Conservation (phyloP, 495 filamentous ascomycete genomes). For the Penicillium riverlandense region DNA sequence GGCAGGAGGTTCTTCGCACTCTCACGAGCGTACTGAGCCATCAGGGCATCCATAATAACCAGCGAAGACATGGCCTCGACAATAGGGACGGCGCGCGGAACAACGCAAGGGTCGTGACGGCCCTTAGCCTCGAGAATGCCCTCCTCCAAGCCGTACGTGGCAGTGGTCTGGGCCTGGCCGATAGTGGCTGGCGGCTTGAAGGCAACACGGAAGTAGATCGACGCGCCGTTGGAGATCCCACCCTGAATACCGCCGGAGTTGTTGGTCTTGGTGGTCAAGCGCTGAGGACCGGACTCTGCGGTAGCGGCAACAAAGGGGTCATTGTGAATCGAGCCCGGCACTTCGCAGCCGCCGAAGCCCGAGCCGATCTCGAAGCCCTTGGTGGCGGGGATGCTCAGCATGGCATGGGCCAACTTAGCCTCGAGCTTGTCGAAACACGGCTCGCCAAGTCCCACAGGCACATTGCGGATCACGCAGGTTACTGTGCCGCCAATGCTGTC, state of each 20-base stretch:
- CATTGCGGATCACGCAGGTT: constrained; percentile 90
- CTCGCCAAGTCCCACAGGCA: constrained; percentile 83
- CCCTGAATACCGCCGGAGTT: constrained; percentile 96
- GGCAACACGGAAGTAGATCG: constrained; percentile 88
- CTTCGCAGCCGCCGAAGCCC: constrained; percentile 80
- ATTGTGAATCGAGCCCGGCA: constrained; percentile 90
- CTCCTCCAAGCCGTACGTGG: constrained; percentile 66
- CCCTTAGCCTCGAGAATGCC: constrained; percentile 90
- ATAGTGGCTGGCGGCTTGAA: constrained; percentile 98
- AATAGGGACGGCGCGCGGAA: constrained; percentile 89
- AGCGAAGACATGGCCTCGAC: constrained; percentile 94
- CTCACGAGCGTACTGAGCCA: constrained; percentile 73
- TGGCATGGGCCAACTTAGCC: constrained; percentile 86
- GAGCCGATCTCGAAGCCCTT: constrained; percentile 97
- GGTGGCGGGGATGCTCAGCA: constrained; percentile 95
- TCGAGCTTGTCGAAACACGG: constrained; percentile 96
- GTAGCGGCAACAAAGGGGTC: constrained; percentile 71
- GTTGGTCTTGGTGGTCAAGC: constrained; percentile 86
- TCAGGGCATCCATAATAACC: constrained; percentile 83
- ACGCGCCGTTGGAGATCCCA: constrained; percentile 90
- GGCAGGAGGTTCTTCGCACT: constrained; percentile 36
- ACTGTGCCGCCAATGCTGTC: constrained; percentile 97
- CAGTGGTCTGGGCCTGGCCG: constrained; percentile 81
- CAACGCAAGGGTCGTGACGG: constrained; percentile 91
- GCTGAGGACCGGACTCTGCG: constrained; percentile 30